Base-by-base conservation (phyloP, 2,329 filamentous ascomycete species). In the Aspergillus aculeatus region DNA sequence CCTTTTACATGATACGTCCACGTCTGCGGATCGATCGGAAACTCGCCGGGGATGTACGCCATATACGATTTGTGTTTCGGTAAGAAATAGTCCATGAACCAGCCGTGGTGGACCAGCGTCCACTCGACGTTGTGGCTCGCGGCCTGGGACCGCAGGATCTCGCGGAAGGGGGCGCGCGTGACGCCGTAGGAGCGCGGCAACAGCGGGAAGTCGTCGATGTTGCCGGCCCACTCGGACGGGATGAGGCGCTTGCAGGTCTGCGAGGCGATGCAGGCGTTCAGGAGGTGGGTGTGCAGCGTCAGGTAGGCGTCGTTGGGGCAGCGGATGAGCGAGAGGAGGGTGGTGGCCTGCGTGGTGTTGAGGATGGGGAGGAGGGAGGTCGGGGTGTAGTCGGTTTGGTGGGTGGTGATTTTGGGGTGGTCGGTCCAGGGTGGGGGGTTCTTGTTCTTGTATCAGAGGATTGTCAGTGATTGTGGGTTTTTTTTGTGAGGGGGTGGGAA, bases 181-280 rank as follows among this genome's bases (percentile, higher is more conserved):
- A 31, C 5, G 0, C 4, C 23, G 35, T 62, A 62, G 23, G 48
- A 55, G 2, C 21, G 4, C 3, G 57, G 57, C 19, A 57, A 23
- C 26, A 57, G n/a, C 3, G 60, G 60, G 29, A 50, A 60, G 11
- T n/a, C n/a, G 7, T 62, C 54, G 10, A 57, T 16, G 12, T 62
- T 47, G 3, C 60, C 60, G 3, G 16, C 57, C 31, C 48, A 62
- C 24, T 57, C 60, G 4, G 60, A 59, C 16, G 57, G 54, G 47
- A 60, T 60, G 29, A 62, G 55, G n/a, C 57, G 57, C 7, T 57
- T 59, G 57, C 57, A 62, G n/a, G 49, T 55, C 1, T n/a, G 3
- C 14, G 51, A 56, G 6, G n/a, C 14, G 5, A 50, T n/a, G 10
- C 60, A 62, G 9, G 60, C 54, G 10, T 31, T 44, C 2, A 62